Base-by-base conservation (phyloP, 805 yeast genomes). In the Komagataella pseudopastoris region DNA sequence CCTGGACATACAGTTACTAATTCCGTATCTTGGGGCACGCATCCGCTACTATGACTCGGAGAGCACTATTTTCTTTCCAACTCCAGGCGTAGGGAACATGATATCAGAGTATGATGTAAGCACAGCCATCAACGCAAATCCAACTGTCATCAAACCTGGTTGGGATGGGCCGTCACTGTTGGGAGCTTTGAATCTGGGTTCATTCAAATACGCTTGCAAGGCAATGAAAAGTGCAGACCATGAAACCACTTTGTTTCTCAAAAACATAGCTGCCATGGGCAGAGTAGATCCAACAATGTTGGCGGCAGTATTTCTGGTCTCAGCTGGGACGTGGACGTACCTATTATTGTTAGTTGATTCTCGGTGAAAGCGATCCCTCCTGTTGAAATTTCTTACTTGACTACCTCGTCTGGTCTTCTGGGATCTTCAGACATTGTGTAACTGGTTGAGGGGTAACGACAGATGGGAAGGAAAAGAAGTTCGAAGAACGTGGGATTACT, bases 221-320 rank as follows among this genome's bases (percentile, higher is more conserved):
- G 81, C 73, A 55, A 78, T 62, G 59, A 78, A 76, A 23, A 76
- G 59, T 22, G 80, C 63, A 3, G 81, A 67, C 83, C 83, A 78
- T 10, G 81, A 69, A 57, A 78, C 62, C 55, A 78, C 64, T 59
- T 75, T 78, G 62, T 77, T 77, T 58, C 72, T 67, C 73, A 78
- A 66, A 60, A 78, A 77, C 83, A 78, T 78, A 48, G 83, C 83
- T 2, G 78, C 81, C 80, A 78, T 75, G 46, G 83, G 83, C 54
- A 78, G 64, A 48, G 79, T 71, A 58, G 76, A 80, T 6, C 80
- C 63, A 23, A 76, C 67, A 67, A 74, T 68, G 45, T 68, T 65
- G 3, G 78, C 62, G 6, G 78, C 78, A 48, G 68, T 71, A 46
- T 64, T 63, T 52, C 78, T 68, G 44, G 74, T 69, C 55, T 70